A percentile compares a stretch with the other conserved stretches of the same genome.
Evolutionary conservation across 441 rosid genomes (phyloP).

Genomic region (Metrosideros polymorpha): DNA sequence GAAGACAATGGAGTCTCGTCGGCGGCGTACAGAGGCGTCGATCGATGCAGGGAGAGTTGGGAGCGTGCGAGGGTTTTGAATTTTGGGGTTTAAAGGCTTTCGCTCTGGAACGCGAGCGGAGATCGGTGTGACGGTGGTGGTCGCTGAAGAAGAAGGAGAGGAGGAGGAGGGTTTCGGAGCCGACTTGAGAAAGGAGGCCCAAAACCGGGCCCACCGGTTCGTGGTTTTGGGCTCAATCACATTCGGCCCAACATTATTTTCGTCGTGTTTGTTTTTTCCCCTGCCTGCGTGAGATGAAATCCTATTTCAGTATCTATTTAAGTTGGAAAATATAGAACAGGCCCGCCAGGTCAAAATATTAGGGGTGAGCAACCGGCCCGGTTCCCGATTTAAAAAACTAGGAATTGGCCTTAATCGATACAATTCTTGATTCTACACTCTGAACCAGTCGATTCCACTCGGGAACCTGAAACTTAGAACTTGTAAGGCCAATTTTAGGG

Average conservation of each 20-base stretch:
- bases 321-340: not conserved
- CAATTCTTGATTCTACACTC: not conserved
- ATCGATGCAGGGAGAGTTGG: not conserved
- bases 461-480: too few relatives aligned
- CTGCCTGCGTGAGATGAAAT: too few relatives aligned
- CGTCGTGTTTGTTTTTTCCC: too few relatives aligned
- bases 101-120: not conserved
- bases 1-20: not conserved
- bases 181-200: not conserved
- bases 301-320: too few relatives aligned
- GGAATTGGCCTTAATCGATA: not conserved
- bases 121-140: not conserved
- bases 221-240: not conserved
- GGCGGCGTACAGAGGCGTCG: not conserved
- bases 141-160: not conserved
- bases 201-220: not conserved
- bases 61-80: not conserved
- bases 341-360: not conserved
- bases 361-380: not conserved
- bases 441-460: rapidly evolving
- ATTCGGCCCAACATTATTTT: not conserved
- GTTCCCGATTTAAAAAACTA: not conserved
- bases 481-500: not conserved
- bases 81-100: not conserved
- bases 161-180: not conserved